Conservation (phyloP, 2,329 filamentous ascomycete genomes). For the Sarocladium brachiariae region DNA sequence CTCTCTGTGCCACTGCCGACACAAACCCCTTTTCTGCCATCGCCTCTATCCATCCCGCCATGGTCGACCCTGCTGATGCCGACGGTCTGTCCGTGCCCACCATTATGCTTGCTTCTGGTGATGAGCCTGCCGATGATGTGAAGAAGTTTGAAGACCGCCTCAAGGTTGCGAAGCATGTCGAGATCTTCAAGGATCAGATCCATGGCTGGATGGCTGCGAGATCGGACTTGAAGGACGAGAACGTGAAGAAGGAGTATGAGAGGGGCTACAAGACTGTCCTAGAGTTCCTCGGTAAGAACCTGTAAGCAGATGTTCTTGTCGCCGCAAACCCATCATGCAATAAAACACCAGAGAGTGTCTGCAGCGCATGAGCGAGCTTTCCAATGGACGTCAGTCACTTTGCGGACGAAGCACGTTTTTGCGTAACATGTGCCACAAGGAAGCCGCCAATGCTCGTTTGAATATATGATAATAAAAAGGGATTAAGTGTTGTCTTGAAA, state of each 20-base stretch:
- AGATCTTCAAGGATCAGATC: conserved; percentile 60
- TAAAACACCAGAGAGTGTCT: no score
- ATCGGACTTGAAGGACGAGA: conserved; percentile 48
- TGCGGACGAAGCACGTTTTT: no score
- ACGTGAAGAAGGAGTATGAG: conserved; percentile 54
- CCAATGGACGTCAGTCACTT: no score
- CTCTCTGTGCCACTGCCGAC: conserved; percentile 40
- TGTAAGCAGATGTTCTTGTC: no score
- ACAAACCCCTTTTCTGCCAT: conserved; percentile 50
- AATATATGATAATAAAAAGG: no score
- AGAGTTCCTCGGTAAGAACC: conserved; percentile 49
- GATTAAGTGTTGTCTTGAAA: no score
- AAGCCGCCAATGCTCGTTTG: no score
- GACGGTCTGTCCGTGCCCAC: conserved; percentile 53
- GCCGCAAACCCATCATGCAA: no score
- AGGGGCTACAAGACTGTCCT: conserved; percentile 55
- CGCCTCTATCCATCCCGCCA: conserved; percentile 51
- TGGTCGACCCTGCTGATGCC: conserved; percentile 58
- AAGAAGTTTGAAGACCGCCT: conserved; percentile 50
- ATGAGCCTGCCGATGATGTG: conserved; percentile 51
- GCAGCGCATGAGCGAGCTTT: no score
- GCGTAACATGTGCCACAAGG: no score
- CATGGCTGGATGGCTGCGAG: conserved; percentile 72
- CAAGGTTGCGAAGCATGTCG: conserved; percentile 50
- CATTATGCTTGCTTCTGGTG: conserved; percentile 57